Base-by-base conservation (phyloP, 306 rosid species). In the Glycine latifolia region DNA sequence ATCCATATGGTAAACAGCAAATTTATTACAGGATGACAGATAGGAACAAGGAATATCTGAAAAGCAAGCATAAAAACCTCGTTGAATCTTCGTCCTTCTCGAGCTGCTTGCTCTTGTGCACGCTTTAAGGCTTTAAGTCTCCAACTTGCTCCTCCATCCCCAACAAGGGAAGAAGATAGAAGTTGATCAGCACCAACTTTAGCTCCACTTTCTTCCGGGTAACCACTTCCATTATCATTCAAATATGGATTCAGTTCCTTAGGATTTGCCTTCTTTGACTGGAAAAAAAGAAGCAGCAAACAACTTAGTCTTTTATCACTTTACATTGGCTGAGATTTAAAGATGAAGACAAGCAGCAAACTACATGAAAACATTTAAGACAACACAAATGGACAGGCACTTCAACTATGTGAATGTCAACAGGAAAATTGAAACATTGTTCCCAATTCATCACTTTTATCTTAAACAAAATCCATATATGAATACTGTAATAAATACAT, bases 141-240 rank as follows among this genome's bases (percentile, higher is more conserved):
- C 99, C 99, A 95, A 84, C 97, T 95, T 47, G 97, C 97, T 17
- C 98, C 99, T 68, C 98, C 99, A 83, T 93, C 99, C 71, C 99
- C 97, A 84, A 95, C 91, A 83, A 90, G 82, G 5, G 97, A 88
- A 77, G 94, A 89, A 84, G 94, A 85, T 35, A 87, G 82, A 85
- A 87, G 89, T 82, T 79, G 41, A 15, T 76, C 86, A 33, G 67
- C 85, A 73, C 85, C 88, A 76, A 78, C 76, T 73, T 85, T 87
- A 79, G 81, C 78, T 62, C 81, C 86, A 9, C 71, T 83, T 31
- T 91, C 95, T 67, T 93, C 99, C 9, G 98, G 98, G 81, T 90
- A 93, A 52, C 99, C 98, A 83, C 85, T 79, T 75, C 98, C 98
- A 33, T 87, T 17, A 73, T 91, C 94, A 82, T 86, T 93, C n/a